Percentiles rank a stretch among this genome's conserved stretches.
Conservation (phyloP, 305 asterid species). For the Rubia peregrina region DNA sequence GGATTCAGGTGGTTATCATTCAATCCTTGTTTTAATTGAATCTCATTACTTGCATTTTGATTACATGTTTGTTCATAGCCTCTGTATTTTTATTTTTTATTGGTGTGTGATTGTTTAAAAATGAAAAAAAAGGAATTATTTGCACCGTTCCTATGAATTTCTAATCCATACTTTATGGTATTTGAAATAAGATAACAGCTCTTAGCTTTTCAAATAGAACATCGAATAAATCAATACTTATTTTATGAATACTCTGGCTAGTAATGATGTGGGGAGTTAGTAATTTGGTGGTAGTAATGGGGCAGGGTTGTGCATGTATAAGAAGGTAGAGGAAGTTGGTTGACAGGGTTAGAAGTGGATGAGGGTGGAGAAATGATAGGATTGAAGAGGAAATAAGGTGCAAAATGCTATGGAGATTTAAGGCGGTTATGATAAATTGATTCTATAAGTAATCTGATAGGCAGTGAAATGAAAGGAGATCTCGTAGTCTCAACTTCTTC, state of each 20-base stretch:
- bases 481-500: neutral
- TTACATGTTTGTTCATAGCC: neutral
- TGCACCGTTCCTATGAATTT: no score
- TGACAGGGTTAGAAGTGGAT: neutral
- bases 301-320: neutral
- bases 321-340: neutral
- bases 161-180: no score
- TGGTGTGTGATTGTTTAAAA: neutral
- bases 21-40: neutral
- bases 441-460: neutral
- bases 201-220: neutral
- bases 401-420: neutral
- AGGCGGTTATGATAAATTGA: neutral
- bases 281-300: neutral
- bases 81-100: neutral
- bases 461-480: neutral
- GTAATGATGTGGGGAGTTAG: neutral
- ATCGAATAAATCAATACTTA: neutral
- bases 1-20: slow-evolving; percentile 63
- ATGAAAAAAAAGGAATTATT: no score
- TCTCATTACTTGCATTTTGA: neutral
- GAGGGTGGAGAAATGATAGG: neutral
- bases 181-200: neutral
- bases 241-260: neutral
- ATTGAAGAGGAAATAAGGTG: neutral